A percentile compares a stretch with the other conserved stretches of the same genome.
phyloP scores from a whole-genome alignment of 805 yeast genomes.

The Lipomyces kockii region DNA sequence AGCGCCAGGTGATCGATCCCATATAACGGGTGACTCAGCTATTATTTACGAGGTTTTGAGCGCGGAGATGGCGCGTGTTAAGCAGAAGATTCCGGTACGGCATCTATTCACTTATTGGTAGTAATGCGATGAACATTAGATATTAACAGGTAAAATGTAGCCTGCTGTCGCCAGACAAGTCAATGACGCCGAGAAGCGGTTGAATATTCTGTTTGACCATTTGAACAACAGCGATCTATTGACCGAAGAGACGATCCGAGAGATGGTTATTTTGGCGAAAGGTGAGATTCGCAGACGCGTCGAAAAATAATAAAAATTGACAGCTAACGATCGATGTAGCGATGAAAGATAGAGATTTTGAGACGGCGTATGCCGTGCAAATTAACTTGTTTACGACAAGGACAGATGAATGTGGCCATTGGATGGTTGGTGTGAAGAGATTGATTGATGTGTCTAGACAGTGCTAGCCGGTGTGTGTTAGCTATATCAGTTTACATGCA shows the following conservation, averaged over 20 bases:
- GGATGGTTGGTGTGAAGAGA: conserved; percentile 92
- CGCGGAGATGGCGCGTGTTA: conserved; percentile 60
- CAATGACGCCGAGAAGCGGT: conserved; percentile 79
- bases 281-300: neutral
- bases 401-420: conserved; percentile 79
- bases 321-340: conserved; percentile 39
- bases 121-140: neutral
- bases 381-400: conserved; percentile 65
- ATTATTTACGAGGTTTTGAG: conserved; percentile 65
- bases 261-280: conserved; percentile 57
- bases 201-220: conserved; percentile 74
- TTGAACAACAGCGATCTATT: conserved; percentile 73
- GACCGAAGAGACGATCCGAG: conserved; percentile 58
- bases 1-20: conserved; percentile 69
- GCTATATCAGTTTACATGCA: neutral
- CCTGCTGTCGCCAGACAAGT: conserved; percentile 66
- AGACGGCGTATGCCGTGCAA: conserved; percentile 57
- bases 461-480: conserved; percentile 5
- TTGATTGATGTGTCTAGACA: conserved; percentile 72
- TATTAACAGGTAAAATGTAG: conserved; percentile 36
- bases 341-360: conserved; percentile 59
- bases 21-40: conserved; percentile 61
- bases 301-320: neutral
- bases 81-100: conserved; percentile 71
- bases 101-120: neutral